These are phyloP conservation scores for Magnolia changhungtana DNA, from an alignment of 164 flowering plant genomes.

Conservation along the genomic window DNA sequence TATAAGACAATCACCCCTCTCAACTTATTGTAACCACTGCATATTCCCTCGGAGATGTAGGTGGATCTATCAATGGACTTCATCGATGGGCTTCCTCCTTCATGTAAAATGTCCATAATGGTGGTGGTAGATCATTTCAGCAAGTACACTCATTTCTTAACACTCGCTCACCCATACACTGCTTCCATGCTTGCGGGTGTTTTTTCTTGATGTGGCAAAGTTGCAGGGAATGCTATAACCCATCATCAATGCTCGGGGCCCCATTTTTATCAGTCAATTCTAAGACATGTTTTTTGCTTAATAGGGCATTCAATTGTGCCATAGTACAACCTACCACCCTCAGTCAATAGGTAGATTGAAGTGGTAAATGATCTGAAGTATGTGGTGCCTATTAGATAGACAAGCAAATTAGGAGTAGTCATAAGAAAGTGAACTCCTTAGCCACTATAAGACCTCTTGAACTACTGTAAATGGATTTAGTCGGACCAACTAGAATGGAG, in stretches of 20 bases:
- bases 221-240: not conserved
- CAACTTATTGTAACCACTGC: not conserved
- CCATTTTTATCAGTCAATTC: not conserved
- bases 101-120: not conserved
- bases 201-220: too few relatives aligned
- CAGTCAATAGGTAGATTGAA: constrained; percentile 4
- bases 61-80: not conserved
- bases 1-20: not conserved
- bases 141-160: not conserved
- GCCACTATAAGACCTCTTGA: too few relatives aligned
- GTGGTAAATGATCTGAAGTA: not conserved
- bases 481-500: too few relatives aligned
- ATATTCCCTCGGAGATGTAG: not conserved
- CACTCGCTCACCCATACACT: not conserved
- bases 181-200: too few relatives aligned
- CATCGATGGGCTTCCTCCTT: not conserved
- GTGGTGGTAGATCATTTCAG: not conserved
- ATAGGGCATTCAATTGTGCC: not conserved
- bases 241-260: not conserved
- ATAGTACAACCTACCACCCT: not conserved
- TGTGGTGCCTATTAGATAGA: too few relatives aligned
- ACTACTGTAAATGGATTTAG: too few relatives aligned
- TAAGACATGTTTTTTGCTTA: not conserved
- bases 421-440: too few relatives aligned
- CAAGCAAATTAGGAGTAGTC: too few relatives aligned